These are phyloP conservation scores for Neurospora discreta DNA, from an alignment of 495 filamentous ascomycete species.

Conservation along the genomic window DNA sequence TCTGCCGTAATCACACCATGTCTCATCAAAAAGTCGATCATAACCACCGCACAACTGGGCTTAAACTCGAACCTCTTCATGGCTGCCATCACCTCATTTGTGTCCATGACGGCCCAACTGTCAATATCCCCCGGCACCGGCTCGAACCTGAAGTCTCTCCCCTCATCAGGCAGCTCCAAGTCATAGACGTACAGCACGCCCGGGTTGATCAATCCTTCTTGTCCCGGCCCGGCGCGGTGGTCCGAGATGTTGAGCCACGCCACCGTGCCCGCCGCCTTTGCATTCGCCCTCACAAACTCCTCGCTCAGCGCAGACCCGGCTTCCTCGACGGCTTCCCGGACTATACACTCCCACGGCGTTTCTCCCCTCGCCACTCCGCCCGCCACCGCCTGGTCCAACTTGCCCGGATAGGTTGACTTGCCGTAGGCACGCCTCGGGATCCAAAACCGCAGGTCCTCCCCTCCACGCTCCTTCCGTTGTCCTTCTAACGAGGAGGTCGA, in stretches of 20 bases:
- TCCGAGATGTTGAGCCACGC: conserved; percentile 30
- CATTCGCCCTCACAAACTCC: conserved; percentile 18
- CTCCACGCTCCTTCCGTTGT: neutral
- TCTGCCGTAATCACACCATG: conserved; percentile 42
- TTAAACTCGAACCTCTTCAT: conserved; percentile 42
- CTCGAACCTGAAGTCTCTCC: conserved; percentile 21
- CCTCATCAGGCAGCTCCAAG: conserved; percentile 24
- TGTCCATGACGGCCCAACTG: conserved; percentile 34
- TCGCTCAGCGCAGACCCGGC: conserved; percentile 26
- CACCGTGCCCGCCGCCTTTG: conserved; percentile 26
- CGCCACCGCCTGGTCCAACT: conserved; percentile 46
- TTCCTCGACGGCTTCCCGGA: conserved; percentile 46
- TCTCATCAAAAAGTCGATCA: conserved; percentile 44
- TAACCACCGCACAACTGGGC: conserved; percentile 36
- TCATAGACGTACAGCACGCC: conserved; percentile 41
- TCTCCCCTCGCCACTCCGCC: conserved; percentile 37
- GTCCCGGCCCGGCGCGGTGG: conserved; percentile 35
- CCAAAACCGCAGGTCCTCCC: conserved; percentile 28
- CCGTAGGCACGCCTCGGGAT: conserved; percentile 33
- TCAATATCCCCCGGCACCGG: conserved; percentile 45
- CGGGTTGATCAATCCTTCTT: conserved; percentile 35
- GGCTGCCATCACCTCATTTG: conserved; percentile 34
- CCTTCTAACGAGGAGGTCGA: neutral
- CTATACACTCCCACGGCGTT: conserved; percentile 35
- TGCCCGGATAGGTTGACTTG: conserved; percentile 39